Conservation (phyloP, 148 eudicot genomes). For the Amaranthus hypochondriacus region DNA sequence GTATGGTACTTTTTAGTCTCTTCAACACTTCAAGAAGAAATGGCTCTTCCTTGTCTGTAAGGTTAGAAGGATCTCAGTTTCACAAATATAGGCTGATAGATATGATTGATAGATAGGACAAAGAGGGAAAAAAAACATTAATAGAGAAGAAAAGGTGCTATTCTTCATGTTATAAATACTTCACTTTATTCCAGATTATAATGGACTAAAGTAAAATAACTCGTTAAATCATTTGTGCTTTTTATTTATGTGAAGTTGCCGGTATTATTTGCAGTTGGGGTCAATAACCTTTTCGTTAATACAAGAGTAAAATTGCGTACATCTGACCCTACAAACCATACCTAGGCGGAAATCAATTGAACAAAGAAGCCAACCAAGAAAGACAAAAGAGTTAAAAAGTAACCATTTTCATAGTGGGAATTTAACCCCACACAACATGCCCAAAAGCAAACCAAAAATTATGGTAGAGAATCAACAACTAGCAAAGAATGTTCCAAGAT, state of each 20-base stretch:
- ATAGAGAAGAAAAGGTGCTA: not conserved
- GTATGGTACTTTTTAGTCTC: not conserved
- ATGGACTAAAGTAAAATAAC: too few species aligned
- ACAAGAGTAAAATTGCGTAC: too few species aligned
- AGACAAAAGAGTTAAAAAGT: constrained; percentile 4
- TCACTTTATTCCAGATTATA: constrained; percentile 3
- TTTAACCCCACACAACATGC: constrained; percentile 15
- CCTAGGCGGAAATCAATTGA: not conserved
- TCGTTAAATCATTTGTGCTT: too few species aligned
- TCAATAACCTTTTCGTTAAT: too few species aligned
- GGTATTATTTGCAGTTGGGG: too few species aligned
- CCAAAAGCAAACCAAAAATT: constrained; percentile 13
- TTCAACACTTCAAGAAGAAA: not conserved
- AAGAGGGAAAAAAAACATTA: not conserved
- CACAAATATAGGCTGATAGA: not conserved
- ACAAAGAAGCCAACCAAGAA: constrained; percentile 5
- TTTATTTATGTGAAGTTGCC: too few species aligned
- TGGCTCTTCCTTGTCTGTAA: constrained; percentile 1
- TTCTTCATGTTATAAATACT: constrained; percentile 1
- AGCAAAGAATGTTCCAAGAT: constrained; percentile 9
- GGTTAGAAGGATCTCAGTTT: constrained; percentile 10
- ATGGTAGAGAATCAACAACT: constrained; percentile 18
- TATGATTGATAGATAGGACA: not conserved
- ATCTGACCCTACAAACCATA: too few species aligned
- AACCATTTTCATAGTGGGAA: constrained; percentile 14